These are phyloP conservation scores for Candida vaughaniae DNA, from an alignment of 805 yeast genomes.

Conservation along the genomic window DNA sequence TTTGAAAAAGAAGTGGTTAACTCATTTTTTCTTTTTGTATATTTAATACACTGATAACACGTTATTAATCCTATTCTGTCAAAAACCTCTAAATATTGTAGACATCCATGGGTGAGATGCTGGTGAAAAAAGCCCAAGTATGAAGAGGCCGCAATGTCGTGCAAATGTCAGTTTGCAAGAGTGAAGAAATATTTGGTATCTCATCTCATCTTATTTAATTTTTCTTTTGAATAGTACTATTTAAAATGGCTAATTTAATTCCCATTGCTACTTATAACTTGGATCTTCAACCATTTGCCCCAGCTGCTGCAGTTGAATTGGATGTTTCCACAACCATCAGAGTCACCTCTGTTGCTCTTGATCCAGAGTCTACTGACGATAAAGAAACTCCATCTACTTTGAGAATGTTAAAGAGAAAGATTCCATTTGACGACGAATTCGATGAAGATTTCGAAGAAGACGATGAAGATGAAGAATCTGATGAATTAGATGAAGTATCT, in stretches of 20 bases:
- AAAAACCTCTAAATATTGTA: not conserved
- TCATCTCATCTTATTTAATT: slow-evolving; percentile 9
- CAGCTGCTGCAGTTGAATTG: slow-evolving; percentile 81
- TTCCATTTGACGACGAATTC: slow-evolving; percentile 42
- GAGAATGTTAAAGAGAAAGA: slow-evolving; percentile 76
- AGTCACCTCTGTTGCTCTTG: slow-evolving; percentile 92
- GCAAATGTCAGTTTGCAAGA: too few species aligned
- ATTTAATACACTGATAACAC: slow-evolving; percentile 26
- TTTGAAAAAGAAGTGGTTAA: slow-evolving; percentile 9
- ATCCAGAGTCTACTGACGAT: slow-evolving; percentile 83
- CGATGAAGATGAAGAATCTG: slow-evolving; percentile 24
- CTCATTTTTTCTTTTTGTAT: slow-evolving; percentile 25
- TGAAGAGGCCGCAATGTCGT: too few species aligned
- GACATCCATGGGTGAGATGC: not conserved
- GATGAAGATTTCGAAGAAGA: slow-evolving; percentile 33
- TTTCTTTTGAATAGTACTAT: not conserved
- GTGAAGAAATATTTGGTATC: slow-evolving; percentile 1
- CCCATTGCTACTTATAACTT: slow-evolving; percentile 88
- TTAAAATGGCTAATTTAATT: slow-evolving; percentile 62
- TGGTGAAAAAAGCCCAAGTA: too few species aligned
- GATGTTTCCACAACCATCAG: slow-evolving; percentile 89
- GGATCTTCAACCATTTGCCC: slow-evolving; percentile 82
- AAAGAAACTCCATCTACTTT: slow-evolving; percentile 83
- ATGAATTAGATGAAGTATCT: slow-evolving; percentile 20
- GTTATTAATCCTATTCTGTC: not conserved